A percentile compares a stretch with the other conserved stretches of the same genome.
Conservation (phyloP, 106 monocot species). For the Apostasia ramifera region DNA sequence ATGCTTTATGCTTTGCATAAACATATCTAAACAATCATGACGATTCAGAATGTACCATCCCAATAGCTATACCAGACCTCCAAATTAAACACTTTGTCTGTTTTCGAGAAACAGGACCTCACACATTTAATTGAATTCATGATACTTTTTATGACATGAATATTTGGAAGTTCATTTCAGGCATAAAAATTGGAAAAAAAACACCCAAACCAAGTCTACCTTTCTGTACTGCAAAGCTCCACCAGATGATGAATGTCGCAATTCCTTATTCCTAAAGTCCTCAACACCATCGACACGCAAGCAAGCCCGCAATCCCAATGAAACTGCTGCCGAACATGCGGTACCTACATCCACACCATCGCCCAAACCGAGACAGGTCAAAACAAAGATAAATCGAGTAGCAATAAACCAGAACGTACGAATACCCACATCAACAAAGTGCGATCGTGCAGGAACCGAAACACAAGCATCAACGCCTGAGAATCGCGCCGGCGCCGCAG, state of each 20-base stretch:
- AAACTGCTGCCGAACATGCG: conserved; percentile 71
- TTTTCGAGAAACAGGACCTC: too few species aligned
- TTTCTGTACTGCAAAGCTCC: conserved; percentile 61
- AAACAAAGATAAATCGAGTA: not conserved
- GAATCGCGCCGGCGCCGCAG: not conserved
- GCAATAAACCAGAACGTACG: not conserved
- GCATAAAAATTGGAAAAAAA: not conserved
- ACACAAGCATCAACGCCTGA: not conserved
- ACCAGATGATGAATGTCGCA: conserved; percentile 51
- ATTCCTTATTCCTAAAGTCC: conserved; percentile 41
- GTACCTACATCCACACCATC: conserved; percentile 41
- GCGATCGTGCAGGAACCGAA: conserved; percentile 2
- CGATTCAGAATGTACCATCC: too few species aligned
- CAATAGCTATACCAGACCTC: too few species aligned
- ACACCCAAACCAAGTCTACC: conserved; percentile 26
- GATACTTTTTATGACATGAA: too few species aligned
- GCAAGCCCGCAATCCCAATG: conserved; percentile 88
- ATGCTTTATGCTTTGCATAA: too few species aligned
- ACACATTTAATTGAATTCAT: too few species aligned
- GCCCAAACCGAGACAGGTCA: not conserved
- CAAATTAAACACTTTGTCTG: too few species aligned
- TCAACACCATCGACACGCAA: conserved; percentile 84
- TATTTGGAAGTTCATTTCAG: too few species aligned
- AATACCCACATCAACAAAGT: conserved; percentile 18
- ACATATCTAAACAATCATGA: too few species aligned